Percentiles rank a stretch among this genome's conserved stretches.
Conservation (phyloP, 108 stramenopile species). For the Pseudonitzschia multistriata region DNA sequence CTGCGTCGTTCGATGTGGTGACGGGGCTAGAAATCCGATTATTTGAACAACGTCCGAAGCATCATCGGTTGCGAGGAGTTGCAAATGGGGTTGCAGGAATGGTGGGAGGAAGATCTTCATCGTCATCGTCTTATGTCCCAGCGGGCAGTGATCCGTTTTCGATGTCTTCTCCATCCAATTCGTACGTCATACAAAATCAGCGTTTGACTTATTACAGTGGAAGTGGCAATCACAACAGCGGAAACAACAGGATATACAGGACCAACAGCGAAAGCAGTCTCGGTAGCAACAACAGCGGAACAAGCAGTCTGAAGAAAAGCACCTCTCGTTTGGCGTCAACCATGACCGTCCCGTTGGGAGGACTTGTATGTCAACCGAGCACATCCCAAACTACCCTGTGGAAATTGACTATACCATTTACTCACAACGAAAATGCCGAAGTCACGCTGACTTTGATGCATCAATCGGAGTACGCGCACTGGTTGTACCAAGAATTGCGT, state of each 20-base stretch:
- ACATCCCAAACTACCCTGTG: constrained; percentile 13
- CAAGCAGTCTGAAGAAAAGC: background rate
- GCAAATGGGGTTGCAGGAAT: constrained; percentile 1
- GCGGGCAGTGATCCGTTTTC: constrained; percentile 11
- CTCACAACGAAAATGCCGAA: constrained; percentile 18
- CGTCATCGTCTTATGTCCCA: constrained; percentile 9
- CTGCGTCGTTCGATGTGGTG: constrained; percentile 6
- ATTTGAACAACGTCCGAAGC: constrained; percentile 18
- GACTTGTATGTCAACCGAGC: constrained; percentile 32
- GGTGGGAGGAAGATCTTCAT: constrained; percentile 1
- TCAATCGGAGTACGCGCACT: constrained; percentile 50
- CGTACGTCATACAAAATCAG: constrained; percentile 4
- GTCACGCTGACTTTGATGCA: constrained; percentile 29
- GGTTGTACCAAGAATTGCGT: constrained; percentile 44
- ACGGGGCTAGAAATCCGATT: constrained; percentile 29
- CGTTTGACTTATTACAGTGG: constrained; percentile 2
- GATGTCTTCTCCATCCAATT: constrained; percentile 3
- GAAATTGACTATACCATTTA: constrained; percentile 31
- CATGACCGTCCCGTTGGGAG: constrained; percentile 32
- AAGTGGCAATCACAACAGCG: background rate
- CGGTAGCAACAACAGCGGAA: background rate
- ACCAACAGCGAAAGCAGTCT: constrained; percentile 19
- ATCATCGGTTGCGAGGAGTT: constrained; percentile 9
- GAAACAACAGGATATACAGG: background rate
- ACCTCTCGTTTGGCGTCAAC: constrained; percentile 17